Evolutionary conservation across 2,329 filamentous ascomycete species (phyloP), one percentile per base, ranked within the genome.

Genomic region (Sporothrix pseudoabietina): DNA sequence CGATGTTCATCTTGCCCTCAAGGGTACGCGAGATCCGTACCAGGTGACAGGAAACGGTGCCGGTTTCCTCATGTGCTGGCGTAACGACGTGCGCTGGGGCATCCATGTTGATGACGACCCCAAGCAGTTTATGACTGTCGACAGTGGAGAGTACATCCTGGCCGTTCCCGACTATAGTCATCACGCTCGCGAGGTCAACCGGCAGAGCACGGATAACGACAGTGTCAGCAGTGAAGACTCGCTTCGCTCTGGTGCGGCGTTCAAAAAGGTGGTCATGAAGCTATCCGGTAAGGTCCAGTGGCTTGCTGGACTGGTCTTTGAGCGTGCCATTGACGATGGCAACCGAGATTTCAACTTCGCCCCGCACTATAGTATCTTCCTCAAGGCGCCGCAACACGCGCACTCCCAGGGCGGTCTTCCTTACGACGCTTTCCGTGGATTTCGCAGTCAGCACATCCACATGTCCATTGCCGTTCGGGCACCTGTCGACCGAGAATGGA

Each of bases 221-320:
- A 91, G 86, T 76, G 84, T 89, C 44, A 84, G 87, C 1, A 88
- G 87, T 69, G 88, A 89, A 16, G 91, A 90, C 74, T 90, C 87
- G 76, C 86, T 87, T 78, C 92, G 90, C 77, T 88, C 91, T 49
- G 90, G 91, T 1, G 92, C 94, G n/a, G 86, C 91, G 0, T 99
- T 99, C 86, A 97, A 97, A 82, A 99, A 99, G 82, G 96, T 98
- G 3, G 89, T 97, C 70, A 98, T 99, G 95, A 99, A 99, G 82
- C 86, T 99, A 14, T 98, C 96, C 3, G 96, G 96, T 16, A 97
- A 96, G 79, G 96, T 99, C 0, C 92, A 94, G 81, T 98, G 94
- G 93, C 87, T 95, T 79, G 91, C 92, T 16, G 97, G 96, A 0
- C 85, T 99, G 54, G 93, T 97, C 69, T 99, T 99, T 79, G 96